These are phyloP conservation scores for Asclepias syriaca DNA, from an alignment of 257 asterid genomes.

Conservation along the genomic window DNA sequence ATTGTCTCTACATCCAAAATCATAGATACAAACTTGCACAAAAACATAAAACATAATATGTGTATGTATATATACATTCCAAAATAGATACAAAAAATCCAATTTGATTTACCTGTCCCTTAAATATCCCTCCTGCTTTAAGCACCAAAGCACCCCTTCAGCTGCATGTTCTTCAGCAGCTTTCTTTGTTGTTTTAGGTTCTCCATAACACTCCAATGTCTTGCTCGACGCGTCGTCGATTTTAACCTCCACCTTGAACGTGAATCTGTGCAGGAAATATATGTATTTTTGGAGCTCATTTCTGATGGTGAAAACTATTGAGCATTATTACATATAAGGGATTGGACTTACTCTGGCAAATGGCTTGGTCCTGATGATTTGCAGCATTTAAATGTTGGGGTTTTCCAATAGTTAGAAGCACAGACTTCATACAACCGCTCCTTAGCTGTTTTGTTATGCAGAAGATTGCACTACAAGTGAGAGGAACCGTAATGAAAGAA, in stretches of 20 bases:
- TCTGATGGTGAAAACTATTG: not conserved
- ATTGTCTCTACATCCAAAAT: not conserved
- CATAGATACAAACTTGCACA: not conserved
- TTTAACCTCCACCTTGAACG: slow-evolving; percentile 49
- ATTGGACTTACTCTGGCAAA: slow-evolving; percentile 62
- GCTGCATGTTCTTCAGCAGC: slow-evolving; percentile 88
- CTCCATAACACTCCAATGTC: slow-evolving; percentile 59
- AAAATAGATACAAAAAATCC: not conserved
- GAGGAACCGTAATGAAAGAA: slow-evolving; percentile 9
- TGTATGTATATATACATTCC: not conserved
- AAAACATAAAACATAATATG: not conserved
- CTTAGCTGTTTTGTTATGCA: slow-evolving; percentile 43
- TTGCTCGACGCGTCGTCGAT: slow-evolving; percentile 39
- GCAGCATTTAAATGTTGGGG: slow-evolving; percentile 70
- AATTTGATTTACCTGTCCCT: slow-evolving; percentile 18
- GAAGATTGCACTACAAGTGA: slow-evolving; percentile 18
- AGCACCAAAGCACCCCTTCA: slow-evolving; percentile 69
- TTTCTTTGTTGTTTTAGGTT: slow-evolving; percentile 49
- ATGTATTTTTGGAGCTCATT: too few relatives aligned
- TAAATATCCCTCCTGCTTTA: slow-evolving; percentile 49
- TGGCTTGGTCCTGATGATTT: slow-evolving; percentile 72
- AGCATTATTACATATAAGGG: not conserved
- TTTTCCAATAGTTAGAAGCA: slow-evolving; percentile 82
- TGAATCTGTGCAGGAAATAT: slow-evolving; percentile 39
- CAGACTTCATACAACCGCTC: slow-evolving; percentile 68